A percentile compares a stretch with the other conserved stretches of the same genome.
phyloP scores from a whole-genome alignment of 305 asterid genomes.

The Solanum aculeatissimum region DNA sequence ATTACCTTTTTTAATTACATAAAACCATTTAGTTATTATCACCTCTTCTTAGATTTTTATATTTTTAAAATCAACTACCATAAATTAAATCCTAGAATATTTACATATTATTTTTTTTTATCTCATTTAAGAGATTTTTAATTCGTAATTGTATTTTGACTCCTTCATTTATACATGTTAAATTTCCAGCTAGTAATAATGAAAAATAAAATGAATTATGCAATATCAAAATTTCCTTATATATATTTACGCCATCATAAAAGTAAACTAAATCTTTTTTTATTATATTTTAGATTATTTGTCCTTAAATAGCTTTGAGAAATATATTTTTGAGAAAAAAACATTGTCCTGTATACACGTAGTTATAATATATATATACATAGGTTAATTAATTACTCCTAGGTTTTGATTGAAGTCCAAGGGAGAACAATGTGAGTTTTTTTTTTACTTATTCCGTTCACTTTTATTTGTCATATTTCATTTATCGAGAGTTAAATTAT shows the following conservation, averaged over 20 bases:
- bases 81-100: background rate
- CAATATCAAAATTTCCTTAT: background rate
- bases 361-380: background rate
- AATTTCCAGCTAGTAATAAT: background rate
- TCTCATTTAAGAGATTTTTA: background rate
- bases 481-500: background rate
- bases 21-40: no score
- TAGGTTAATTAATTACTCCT: background rate
- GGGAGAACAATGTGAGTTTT: background rate
- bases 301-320: background rate
- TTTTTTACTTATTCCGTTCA: background rate
- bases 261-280: background rate
- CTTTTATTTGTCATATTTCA: background rate
- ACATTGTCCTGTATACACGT: background rate
- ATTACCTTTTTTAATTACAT: background rate
- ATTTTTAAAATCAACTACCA: background rate
- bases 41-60: background rate
- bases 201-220: background rate
- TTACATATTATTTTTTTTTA: background rate
- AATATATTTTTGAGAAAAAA: background rate
- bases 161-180: background rate
- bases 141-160: background rate
- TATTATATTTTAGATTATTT: background rate
- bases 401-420: background rate
- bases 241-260: background rate